Conservation (phyloP, 2,329 filamentous ascomycete genomes). For the Domatiomyces globalis region DNA sequence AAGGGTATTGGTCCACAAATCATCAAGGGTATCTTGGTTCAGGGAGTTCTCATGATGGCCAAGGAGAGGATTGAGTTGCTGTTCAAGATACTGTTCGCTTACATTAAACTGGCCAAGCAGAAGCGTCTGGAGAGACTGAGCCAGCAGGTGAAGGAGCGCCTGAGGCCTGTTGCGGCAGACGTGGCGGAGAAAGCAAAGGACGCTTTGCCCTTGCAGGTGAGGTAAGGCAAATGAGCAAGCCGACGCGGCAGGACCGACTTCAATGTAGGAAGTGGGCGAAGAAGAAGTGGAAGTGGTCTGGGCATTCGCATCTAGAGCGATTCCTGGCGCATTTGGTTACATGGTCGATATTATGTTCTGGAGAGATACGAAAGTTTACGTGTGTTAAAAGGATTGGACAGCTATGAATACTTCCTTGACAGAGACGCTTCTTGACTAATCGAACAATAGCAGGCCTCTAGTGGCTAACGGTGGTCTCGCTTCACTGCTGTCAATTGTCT, state of each 20-base stretch:
- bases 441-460: background rate
- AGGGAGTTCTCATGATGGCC: constrained; percentile 97
- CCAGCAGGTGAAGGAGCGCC: constrained; percentile 22
- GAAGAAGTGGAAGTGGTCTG: background rate
- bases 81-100: constrained; percentile 75
- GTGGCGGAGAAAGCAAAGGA: constrained; percentile 38
- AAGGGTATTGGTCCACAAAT: constrained; percentile 95
- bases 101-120: constrained; percentile 55
- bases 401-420: background rate
- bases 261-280: background rate
- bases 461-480: background rate
- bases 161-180: constrained; percentile 11
- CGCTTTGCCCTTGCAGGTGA: constrained; percentile 33
- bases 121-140: constrained; percentile 56
- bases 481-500: background rate
- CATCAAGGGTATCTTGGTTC: constrained; percentile 79
- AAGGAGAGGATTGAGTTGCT: constrained; percentile 90
- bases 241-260: background rate
- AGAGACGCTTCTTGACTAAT: too few species aligned
- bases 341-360: background rate
- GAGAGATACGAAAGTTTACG: background rate
- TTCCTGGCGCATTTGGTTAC: background rate
- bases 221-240: constrained; percentile 22
- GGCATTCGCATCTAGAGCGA: background rate
- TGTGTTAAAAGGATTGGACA: background rate